These are phyloP conservation scores for Prunus mume DNA, from an alignment of 306 rosid genomes.

Conservation along the genomic window DNA sequence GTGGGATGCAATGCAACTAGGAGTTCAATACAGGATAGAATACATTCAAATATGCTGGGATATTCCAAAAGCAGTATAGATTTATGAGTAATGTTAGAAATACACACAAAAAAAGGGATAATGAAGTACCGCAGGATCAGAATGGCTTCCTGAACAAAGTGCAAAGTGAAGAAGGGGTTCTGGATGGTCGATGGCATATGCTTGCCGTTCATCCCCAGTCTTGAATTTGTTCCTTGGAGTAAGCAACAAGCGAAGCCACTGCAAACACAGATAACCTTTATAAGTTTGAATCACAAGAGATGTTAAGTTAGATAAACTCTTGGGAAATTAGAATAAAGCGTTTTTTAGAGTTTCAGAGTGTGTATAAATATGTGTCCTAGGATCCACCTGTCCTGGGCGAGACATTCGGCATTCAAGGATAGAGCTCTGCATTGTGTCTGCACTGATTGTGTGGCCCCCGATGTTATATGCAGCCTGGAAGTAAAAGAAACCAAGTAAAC, in stretches of 20 bases:
- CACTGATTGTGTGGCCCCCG: conserved; percentile 85
- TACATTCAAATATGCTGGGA: too few relatives aligned
- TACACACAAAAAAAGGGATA: neutral
- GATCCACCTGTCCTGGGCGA: conserved; percentile 88
- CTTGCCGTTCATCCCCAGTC: conserved; percentile 65
- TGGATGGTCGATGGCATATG: conserved; percentile 53
- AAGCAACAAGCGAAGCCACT: conserved; percentile 89
- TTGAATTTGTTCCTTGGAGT: conserved; percentile 65
- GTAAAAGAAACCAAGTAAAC: conserved; percentile 24
- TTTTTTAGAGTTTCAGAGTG: neutral
- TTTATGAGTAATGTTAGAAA: neutral
- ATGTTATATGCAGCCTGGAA: conserved; percentile 94
- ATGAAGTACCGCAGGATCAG: conserved; percentile 83
- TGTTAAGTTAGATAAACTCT: neutral
- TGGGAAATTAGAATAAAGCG: neutral
- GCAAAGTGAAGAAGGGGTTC: conserved; percentile 90
- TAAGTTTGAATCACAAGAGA: neutral
- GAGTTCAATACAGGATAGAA: too few relatives aligned
- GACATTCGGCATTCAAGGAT: conserved; percentile 84
- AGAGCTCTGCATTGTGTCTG: conserved; percentile 75
- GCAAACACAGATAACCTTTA: conserved; percentile 17
- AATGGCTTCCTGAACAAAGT: conserved; percentile 90
- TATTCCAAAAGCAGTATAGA: neutral
- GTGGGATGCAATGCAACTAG: too few relatives aligned
- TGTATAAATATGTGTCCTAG: neutral